These are phyloP conservation scores for Crithidia thermophila DNA, from an alignment of 208 protist genomes.

Conservation along the genomic window DNA sequence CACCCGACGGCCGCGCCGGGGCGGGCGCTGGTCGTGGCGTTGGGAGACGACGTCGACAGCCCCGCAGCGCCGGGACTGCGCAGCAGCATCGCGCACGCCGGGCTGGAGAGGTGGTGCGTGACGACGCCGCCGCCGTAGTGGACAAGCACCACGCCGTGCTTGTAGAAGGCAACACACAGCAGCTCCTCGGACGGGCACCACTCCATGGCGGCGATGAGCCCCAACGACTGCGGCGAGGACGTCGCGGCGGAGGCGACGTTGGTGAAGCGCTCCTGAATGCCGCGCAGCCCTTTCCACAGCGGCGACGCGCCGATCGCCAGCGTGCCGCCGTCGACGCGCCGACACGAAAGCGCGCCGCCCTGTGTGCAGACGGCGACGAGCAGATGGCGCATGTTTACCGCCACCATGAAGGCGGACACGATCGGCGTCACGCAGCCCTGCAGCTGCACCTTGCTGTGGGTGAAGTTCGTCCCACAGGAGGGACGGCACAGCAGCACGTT, in stretches of 20 bases:
- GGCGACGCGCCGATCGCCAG: slow-evolving; percentile 27
- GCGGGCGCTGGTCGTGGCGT: not conserved
- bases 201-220: slow-evolving; percentile 51
- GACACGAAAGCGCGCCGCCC: slow-evolving; percentile 55
- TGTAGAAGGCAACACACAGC: slow-evolving; percentile 67
- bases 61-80: slow-evolving; percentile 6
- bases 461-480: slow-evolving; percentile 54
- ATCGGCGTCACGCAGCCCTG: slow-evolving; percentile 37
- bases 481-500: slow-evolving; percentile 47
- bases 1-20: slow-evolving; percentile 14
- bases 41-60: not conserved
- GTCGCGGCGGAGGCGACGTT: not conserved
- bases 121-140: slow-evolving; percentile 74
- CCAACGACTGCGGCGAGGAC: slow-evolving; percentile 14
- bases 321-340: slow-evolving; percentile 27
- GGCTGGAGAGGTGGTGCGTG: slow-evolving; percentile 31
- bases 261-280: slow-evolving; percentile 24
- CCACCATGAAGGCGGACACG: slow-evolving; percentile 32
- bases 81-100: slow-evolving; percentile 16
- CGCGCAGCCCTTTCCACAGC: slow-evolving; percentile 61
- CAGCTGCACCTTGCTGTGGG: slow-evolving; percentile 38
- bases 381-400: slow-evolving; percentile 57
- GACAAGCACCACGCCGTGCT: slow-evolving; percentile 55
- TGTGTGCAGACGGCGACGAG: slow-evolving; percentile 64
- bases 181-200: slow-evolving; percentile 64